phyloP scores from a whole-genome alignment of 148 eudicot species.

The Diospyros kaki region DNA sequence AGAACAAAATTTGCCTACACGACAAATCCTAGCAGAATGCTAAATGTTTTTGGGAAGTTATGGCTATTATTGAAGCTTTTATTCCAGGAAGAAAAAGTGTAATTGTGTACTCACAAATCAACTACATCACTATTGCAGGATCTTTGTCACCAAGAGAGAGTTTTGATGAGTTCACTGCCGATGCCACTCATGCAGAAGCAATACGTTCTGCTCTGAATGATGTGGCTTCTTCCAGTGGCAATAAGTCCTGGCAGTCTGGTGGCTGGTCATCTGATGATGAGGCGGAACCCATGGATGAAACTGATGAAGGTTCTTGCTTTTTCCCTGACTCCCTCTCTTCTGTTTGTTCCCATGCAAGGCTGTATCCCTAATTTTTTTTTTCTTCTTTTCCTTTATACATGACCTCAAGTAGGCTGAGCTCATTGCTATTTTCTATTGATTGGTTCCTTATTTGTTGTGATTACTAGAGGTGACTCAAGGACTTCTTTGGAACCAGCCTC shows the following conservation, averaged over 20 bases:
- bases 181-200: conserved; percentile 65
- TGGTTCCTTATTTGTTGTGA: background rate
- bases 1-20: background rate
- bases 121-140: conserved; percentile 32
- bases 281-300: conserved; percentile 69
- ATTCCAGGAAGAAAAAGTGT: background rate
- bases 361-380: background rate
- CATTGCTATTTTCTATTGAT: background rate
- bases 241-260: conserved; percentile 27
- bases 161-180: conserved; percentile 52
- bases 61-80: background rate
- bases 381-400: background rate
- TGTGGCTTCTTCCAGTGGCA: conserved; percentile 63
- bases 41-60: background rate
- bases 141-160: conserved; percentile 66
- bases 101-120: background rate
- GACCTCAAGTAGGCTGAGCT: background rate
- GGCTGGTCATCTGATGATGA: conserved; percentile 93
- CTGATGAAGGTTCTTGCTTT: conserved; percentile 51
- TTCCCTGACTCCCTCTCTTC: background rate
- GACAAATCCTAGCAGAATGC: background rate
- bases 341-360: background rate
- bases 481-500: too few relatives aligned
- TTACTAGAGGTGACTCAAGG: background rate
- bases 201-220: conserved; percentile 62